Percentiles rank a stretch among this genome's conserved stretches.
These are phyloP conservation scores for Bipolaris bicolor DNA, from an alignment of 2,329 filamentous ascomycete genomes.

Conservation along the genomic window DNA sequence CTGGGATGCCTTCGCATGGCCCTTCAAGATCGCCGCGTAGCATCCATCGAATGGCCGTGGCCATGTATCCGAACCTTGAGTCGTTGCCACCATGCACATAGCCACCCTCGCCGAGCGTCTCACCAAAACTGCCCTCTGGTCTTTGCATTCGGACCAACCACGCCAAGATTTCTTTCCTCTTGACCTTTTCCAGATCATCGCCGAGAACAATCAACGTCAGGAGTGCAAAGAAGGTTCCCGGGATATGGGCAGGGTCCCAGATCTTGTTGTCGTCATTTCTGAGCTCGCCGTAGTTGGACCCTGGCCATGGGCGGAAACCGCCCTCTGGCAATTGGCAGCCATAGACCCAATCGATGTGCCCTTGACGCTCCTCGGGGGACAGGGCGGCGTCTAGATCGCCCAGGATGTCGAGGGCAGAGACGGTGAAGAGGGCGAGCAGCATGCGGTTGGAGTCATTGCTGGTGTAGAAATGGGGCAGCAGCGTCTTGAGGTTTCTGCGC, in stretches of 20 bases:
- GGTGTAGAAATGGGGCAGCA: slow-evolving; percentile 83
- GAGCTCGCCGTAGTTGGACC: slow-evolving; percentile 61
- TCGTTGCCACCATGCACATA: slow-evolving; percentile 79
- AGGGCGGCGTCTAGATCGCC: slow-evolving; percentile 65
- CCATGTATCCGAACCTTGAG: slow-evolving; percentile 87
- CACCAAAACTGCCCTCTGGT: slow-evolving; percentile 87
- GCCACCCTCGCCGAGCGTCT: slow-evolving; percentile 68
- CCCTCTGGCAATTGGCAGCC: slow-evolving; percentile 82
- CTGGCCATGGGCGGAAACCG: slow-evolving; percentile 87
- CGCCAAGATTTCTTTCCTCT: slow-evolving; percentile 68
- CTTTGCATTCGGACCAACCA: slow-evolving; percentile 83
- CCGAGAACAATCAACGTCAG: slow-evolving; percentile 71
- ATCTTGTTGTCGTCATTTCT: slow-evolving; percentile 59
- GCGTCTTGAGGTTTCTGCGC: slow-evolving; percentile 81
- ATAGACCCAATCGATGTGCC: slow-evolving; percentile 78
- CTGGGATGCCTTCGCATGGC: slow-evolving; percentile 64
- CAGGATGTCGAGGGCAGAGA: slow-evolving; percentile 84
- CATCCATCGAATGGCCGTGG: slow-evolving; percentile 81
- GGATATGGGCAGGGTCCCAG: slow-evolving; percentile 81
- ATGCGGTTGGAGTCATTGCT: slow-evolving; percentile 89
- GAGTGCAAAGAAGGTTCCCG: slow-evolving; percentile 88
- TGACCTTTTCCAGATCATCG: slow-evolving; percentile 67
- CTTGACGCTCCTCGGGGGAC: slow-evolving; percentile 59
- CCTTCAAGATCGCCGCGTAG: slow-evolving; percentile 66
- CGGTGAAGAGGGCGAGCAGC: slow-evolving; percentile 85